Conservation (phyloP, 257 asterid species). For the Plantago ovata region DNA sequence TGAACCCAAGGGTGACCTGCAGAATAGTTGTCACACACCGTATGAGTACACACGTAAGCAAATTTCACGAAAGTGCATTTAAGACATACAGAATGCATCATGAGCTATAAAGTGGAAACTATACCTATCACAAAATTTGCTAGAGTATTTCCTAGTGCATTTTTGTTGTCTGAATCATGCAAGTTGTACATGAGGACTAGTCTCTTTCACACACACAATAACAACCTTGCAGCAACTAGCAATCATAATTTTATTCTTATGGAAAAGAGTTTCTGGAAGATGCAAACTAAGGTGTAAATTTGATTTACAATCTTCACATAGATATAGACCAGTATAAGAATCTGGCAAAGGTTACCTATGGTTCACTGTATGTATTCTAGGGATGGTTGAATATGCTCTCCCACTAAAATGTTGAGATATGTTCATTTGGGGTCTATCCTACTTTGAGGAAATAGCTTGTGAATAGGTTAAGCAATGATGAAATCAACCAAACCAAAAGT, state of each 20-base stretch:
- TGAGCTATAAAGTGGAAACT: not conserved
- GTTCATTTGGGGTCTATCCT: too few species aligned
- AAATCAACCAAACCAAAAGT: too few species aligned
- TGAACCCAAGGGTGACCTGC: constrained; percentile 99
- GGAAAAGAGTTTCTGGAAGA: not conserved
- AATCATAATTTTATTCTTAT: not conserved
- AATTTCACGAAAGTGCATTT: too few species aligned
- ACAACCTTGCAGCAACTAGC: not conserved
- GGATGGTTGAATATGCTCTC: too few species aligned
- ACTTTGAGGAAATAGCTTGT: too few species aligned
- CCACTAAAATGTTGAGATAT: too few species aligned
- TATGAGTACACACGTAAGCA: constrained; percentile 11
- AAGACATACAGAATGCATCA: too few species aligned
- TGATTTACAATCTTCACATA: not conserved
- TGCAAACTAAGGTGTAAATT: not conserved
- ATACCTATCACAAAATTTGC: not conserved
- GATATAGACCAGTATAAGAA: too few species aligned
- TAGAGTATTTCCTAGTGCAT: not conserved
- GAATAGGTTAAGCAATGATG: too few species aligned
- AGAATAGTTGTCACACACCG: constrained; percentile 14
- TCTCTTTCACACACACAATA: not conserved
- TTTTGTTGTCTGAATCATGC: not conserved
- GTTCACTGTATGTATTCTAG: too few species aligned
- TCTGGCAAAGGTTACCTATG: too few species aligned
- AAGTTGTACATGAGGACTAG: not conserved